A percentile compares a stretch with the other conserved stretches of the same genome.
These are phyloP conservation scores for Trypanosoma grayi DNA, from an alignment of 208 protist genomes.

Conservation along the genomic window DNA sequence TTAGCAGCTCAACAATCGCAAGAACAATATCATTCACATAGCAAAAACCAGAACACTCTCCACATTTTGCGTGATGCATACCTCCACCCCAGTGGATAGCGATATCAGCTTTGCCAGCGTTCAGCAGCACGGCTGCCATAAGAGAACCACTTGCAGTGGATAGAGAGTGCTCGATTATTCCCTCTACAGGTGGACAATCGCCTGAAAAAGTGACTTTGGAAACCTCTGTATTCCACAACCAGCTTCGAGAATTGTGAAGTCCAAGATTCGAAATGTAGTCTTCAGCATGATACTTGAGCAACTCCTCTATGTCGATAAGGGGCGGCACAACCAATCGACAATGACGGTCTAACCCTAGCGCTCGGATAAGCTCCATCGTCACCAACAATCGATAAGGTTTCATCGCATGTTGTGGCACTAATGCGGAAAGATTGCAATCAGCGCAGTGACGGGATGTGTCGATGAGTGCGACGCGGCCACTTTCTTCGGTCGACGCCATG, in stretches of 20 bases:
- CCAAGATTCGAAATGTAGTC: constrained; percentile 84
- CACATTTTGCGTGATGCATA: constrained; percentile 97
- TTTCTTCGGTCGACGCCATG: constrained; percentile 7
- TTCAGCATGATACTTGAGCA: constrained; percentile 67
- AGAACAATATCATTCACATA: constrained; percentile 99
- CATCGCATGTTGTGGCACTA: constrained; percentile 89
- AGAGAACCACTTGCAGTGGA: constrained; percentile 80
- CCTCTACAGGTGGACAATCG: constrained; percentile 88
- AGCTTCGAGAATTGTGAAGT: constrained; percentile 75
- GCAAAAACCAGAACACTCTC: constrained; percentile 99
- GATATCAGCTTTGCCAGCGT: constrained; percentile 69
- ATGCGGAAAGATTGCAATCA: constrained; percentile 82
- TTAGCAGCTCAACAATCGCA: constrained; percentile 99
- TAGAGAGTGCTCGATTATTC: constrained; percentile 84
- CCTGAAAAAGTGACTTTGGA: constrained; percentile 84
- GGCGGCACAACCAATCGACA: constrained; percentile 74
- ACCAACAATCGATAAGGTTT: constrained; percentile 85
- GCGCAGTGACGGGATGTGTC: constrained; percentile 82
- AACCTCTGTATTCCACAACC: constrained; percentile 79
- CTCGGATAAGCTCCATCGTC: constrained; percentile 76
- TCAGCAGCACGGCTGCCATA: constrained; percentile 84
- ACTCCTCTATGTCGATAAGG: constrained; percentile 60
- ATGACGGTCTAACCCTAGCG: constrained; percentile 55
- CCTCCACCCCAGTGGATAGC: constrained; percentile 99
- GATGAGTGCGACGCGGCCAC: constrained; percentile 51